Base-by-base conservation (phyloP, 495 filamentous ascomycete species). In the Penicillium bovifimosum region DNA sequence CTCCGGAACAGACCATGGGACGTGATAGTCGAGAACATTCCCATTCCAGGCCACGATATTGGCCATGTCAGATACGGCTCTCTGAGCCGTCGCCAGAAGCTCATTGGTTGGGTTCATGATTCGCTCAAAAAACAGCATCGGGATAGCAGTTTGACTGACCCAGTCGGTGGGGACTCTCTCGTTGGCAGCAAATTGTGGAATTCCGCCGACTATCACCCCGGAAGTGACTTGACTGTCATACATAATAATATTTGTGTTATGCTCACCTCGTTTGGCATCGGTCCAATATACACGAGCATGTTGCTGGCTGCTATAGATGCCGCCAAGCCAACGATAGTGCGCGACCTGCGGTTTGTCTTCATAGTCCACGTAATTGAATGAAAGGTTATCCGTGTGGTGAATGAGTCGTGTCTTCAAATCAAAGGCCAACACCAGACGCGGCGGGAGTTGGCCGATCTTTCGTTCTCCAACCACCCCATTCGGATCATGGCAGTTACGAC, bases 291-390 rank as follows among this genome's bases (percentile, higher is more conserved):
- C 56, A 1, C 70, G 69, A 20, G 59, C 58, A 35, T 62, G 54
- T 0, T 28, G 13, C 2, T 64, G 16, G 6, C 55, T 16, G 6
- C 47, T 47, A 41, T 76, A 76, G n/a, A 73, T 59, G 0, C 73
- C 73, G 0, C 73, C 73, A 9, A 76, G 53, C 73, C 73, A 76
- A 18, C 72, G 69, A 54, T 76, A 76, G 2, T 33, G 28, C 1
- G 64, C 71, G 0, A 28, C 38, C 3, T 48, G 29, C 2, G 40
- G 9, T 1, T 41, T 24, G 1, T 58, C 63, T 1, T 53, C 3
- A 1, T 32, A 9, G 41, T 68, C 59, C 2, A 42, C 10, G 29
- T 71, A 72, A 0, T 41, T 14, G 31, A 75, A 55, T 0, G 16
- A 35, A 14, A 73, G 32, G 43, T 67, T 42, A n/a, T 53, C 18